Percentiles rank a stretch among this genome's conserved stretches.
These are phyloP conservation scores for Aspergillus brasiliensis DNA, from an alignment of 2,329 filamentous ascomycete genomes.

Conservation along the genomic window DNA sequence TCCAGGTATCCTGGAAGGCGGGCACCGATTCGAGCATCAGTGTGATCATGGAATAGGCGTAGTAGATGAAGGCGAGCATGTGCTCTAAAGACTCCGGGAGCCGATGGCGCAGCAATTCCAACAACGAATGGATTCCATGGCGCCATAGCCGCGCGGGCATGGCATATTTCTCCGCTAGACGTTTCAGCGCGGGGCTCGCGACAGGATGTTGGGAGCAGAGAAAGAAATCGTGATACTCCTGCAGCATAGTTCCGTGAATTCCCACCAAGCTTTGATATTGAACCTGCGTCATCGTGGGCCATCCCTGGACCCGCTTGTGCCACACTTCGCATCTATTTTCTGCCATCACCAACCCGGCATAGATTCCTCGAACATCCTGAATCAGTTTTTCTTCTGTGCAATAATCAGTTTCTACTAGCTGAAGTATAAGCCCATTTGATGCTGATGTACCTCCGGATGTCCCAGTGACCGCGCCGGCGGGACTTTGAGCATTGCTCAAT, in stretches of 20 bases:
- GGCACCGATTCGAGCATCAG: conserved; percentile 83
- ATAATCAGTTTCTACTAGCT: conserved; percentile 68
- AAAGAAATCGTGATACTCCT: conserved; percentile 86
- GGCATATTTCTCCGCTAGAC: conserved; percentile 75
- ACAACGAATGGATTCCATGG: conserved; percentile 83
- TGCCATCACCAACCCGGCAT: conserved; percentile 80
- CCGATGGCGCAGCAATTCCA: conserved; percentile 73
- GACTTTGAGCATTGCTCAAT: conserved; percentile 20
- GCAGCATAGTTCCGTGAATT: conserved; percentile 75
- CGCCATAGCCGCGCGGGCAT: conserved; percentile 97
- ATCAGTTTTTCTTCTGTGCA: conserved; percentile 79
- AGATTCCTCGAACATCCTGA: conserved; percentile 66
- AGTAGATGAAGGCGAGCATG: conserved; percentile 87
- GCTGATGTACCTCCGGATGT: conserved; percentile 28
- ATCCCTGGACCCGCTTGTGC: conserved; percentile 62
- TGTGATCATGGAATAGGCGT: conserved; percentile 88
- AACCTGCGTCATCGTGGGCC: conserved; percentile 59
- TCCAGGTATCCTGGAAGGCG: conserved; percentile 84
- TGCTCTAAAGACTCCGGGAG: conserved; percentile 79
- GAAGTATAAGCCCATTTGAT: conserved; percentile 46
- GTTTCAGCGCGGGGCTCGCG: conserved; percentile 66
- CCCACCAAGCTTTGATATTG: conserved; percentile 86
- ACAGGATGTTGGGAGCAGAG: conserved; percentile 84
- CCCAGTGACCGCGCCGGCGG: conserved; percentile 19
- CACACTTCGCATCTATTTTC: conserved; percentile 87